These are phyloP conservation scores for Aspergillus steynii DNA, from an alignment of 495 filamentous ascomycete genomes.

Conservation along the genomic window DNA sequence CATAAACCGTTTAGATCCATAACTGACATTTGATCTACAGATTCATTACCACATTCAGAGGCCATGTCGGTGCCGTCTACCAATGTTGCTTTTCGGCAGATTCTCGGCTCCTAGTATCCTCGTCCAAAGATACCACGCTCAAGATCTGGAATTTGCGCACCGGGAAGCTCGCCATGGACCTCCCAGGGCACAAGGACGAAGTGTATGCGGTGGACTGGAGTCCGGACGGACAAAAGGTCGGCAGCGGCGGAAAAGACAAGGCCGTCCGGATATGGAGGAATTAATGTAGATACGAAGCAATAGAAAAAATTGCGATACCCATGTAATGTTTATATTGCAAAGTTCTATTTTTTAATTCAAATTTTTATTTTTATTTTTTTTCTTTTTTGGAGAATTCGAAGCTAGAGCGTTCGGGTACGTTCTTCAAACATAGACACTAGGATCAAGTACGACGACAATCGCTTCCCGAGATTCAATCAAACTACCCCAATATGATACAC, in stretches of 20 bases:
- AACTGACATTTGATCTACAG: conserved; percentile 26
- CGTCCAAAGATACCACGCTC: conserved; percentile 87
- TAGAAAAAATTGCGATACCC: conserved; percentile 18
- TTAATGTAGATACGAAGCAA: conserved; percentile 36
- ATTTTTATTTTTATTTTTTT: not conserved
- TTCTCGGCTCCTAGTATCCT: conserved; percentile 78
- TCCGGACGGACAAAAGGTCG: conserved; percentile 79
- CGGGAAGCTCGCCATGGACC: conserved; percentile 79
- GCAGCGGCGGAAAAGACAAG: conserved; percentile 92
- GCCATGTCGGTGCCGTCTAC: conserved; percentile 92
- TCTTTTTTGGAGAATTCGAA: too few relatives aligned
- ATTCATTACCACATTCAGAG: conserved; percentile 83
- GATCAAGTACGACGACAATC: too few relatives aligned
- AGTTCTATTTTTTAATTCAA: not conserved
- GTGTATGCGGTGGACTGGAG: conserved; percentile 94
- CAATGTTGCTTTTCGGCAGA: conserved; percentile 90
- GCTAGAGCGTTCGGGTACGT: too few relatives aligned
- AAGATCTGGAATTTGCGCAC: conserved; percentile 92
- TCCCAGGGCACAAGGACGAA: conserved; percentile 93
- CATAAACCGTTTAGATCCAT: not conserved
- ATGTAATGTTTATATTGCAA: not conserved
- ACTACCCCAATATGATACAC: not conserved
- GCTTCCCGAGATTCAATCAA: not conserved
- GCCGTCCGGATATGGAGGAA: conserved; percentile 82
- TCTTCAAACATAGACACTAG: too few relatives aligned